Evolutionary conservation across 2,329 filamentous ascomycete genomes (phyloP).

Genomic region (Leptodontidium sp.): DNA sequence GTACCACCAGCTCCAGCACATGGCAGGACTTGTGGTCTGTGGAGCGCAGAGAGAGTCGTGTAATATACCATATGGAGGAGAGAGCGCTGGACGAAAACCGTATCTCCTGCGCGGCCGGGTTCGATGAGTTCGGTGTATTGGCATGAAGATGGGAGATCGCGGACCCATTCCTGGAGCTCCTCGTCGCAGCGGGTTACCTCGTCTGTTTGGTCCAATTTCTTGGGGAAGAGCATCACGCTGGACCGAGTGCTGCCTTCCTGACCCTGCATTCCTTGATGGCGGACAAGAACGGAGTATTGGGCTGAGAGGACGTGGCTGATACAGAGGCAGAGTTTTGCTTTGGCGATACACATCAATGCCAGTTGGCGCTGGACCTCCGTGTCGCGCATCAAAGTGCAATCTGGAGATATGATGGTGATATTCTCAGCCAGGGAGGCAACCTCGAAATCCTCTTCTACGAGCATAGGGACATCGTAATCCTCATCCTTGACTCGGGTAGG

Average conservation of each 20-base stretch:
- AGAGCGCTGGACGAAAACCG: conserved; percentile 76
- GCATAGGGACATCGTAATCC: conserved; percentile 93
- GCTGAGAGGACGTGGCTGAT: conserved; percentile 89
- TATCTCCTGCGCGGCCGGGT: conserved; percentile 64
- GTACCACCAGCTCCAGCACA: conserved; percentile 61
- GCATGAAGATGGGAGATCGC: conserved; percentile 74
- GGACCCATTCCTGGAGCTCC: conserved; percentile 80
- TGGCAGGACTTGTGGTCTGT: conserved; percentile 89
- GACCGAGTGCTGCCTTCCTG: conserved; percentile 74
- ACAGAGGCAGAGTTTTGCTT: conserved; percentile 87
- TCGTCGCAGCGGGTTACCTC: conserved; percentile 82
- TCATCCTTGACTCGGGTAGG: conserved; percentile 92
- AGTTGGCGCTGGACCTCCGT: conserved; percentile 77
- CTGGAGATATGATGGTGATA: conserved; percentile 71
- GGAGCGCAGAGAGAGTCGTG: conserved; percentile 88
- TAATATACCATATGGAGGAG: conserved; percentile 93
- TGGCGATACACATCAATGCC: conserved; percentile 89
- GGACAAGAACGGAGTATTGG: conserved; percentile 90
- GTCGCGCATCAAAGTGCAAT: conserved; percentile 77
- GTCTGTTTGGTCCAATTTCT: conserved; percentile 82
- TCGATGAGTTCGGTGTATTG: conserved; percentile 69
- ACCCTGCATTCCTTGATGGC: conserved; percentile 79
- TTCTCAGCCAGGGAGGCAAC: conserved; percentile 72
- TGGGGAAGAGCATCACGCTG: conserved; percentile 89
- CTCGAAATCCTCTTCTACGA: conserved; percentile 86